Base-by-base conservation (phyloP, 176 grass and related monocot species). In the Triticum timopheevii region DNA sequence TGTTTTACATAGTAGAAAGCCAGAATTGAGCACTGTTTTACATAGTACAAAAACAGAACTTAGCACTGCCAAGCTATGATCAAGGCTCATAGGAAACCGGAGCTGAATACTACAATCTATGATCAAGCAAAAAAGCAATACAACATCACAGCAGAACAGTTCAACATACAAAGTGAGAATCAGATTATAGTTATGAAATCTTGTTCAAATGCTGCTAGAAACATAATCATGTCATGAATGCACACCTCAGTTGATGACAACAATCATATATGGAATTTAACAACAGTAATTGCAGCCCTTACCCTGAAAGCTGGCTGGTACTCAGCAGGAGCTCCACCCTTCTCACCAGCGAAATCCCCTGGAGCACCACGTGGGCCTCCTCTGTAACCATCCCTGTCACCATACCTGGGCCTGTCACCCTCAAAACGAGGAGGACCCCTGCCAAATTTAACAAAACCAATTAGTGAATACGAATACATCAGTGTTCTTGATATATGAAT, bases 241-340 rank as follows among this genome's bases (percentile, higher is more conserved):
- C 10, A 69, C 8, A 49, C 35, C 25, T 2, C 2, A 82, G 8
- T 31, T 34, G 34, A 16, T 3, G 4, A 12, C 10, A 61, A 39
- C 33, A 65, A 84, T 1, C 59, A 70, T 80, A 70, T 80, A 13
- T 4, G 8, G 0, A 70, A 86, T 50, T 42, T 13, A 27, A 80
- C 13, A 35, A 65, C 34, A 4, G 10, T 10, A 1, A 3, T 0
- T 59, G 17, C 1, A 85, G 33, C 13, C 20, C 78, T 89, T 77
- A 98, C 95, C 91, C 95, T 93, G 73, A 95, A 98, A 79, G 93
- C 90, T 36, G 95, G 95, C 81, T 95, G 95, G 85, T 87, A 93
- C 19, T 98, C 93, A 8, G 87, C 66, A 65, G 95, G 93, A 54
- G 95, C 95, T 80, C 95, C 89, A 33, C 95, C 87, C 81, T 98